Percentiles rank a stretch among this genome's conserved stretches.
These are phyloP conservation scores for Pythium utonaiense DNA, from an alignment of 352 stramenopile species.

Conservation along the genomic window DNA sequence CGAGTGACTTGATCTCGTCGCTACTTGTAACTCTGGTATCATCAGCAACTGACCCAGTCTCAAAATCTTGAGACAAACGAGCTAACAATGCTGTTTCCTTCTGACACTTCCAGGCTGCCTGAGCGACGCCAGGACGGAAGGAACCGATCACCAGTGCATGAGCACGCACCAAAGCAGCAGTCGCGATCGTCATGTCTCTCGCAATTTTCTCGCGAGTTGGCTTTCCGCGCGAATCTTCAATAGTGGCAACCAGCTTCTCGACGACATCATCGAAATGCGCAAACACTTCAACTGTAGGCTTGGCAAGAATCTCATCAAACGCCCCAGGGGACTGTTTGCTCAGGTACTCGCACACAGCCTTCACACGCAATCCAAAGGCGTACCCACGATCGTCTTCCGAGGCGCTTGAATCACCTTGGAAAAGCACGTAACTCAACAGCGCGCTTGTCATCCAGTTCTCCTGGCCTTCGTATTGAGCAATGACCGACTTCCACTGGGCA, in stretches of 20 bases:
- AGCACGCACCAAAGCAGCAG: slow-evolving; percentile 9
- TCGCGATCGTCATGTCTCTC: slow-evolving; percentile 25
- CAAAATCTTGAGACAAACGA: slow-evolving; percentile 40
- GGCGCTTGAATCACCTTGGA: slow-evolving; percentile 6
- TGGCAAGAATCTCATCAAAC: slow-evolving; percentile 20
- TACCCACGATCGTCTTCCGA: slow-evolving; percentile 3
- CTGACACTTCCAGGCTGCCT: slow-evolving; percentile 35
- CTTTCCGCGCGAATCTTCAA: slow-evolving; percentile 23
- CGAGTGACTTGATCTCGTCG: background rate
- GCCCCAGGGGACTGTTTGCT: slow-evolving; percentile 15
- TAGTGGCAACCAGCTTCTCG: slow-evolving; percentile 27
- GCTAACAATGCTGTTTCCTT: slow-evolving; percentile 29
- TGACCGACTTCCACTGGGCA: slow-evolving; percentile 20
- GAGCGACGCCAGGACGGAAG: background rate
- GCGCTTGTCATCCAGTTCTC: slow-evolving; percentile 31
- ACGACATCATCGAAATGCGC: slow-evolving; percentile 27
- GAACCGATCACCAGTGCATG: slow-evolving; percentile 6
- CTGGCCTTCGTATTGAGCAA: slow-evolving; percentile 25
- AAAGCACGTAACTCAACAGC: slow-evolving; percentile 37
- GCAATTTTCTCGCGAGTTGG: slow-evolving; percentile 9
- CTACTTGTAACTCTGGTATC: background rate
- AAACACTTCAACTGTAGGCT: slow-evolving; percentile 21
- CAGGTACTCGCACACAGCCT: slow-evolving; percentile 39
- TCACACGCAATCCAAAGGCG: slow-evolving; percentile 52
- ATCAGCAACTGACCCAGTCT: background rate